Base-by-base conservation (phyloP, 805 yeast species). In the Tetrapisispora arboricola region DNA sequence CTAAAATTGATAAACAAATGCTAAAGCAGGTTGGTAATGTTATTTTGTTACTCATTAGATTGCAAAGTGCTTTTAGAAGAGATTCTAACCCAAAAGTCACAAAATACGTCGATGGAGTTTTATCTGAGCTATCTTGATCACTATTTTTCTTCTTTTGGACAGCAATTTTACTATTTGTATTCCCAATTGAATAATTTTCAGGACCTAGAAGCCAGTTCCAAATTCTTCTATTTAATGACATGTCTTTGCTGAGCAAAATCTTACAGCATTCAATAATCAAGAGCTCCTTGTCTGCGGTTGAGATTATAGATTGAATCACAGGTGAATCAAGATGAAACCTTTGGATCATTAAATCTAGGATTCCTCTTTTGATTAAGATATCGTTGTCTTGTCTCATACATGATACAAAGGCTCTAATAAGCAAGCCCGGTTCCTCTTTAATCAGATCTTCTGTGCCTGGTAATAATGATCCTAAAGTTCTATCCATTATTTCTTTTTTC, bases 161-260 rank as follows among this genome's bases (percentile, higher is more conserved):
- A 21, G 20, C 13, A 16, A 4, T 16, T 17, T 39, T 34, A 16
- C 21, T 15, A 27, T 25, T 6, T 19, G 10, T 22, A 15, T 13
- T 43, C 12, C 31, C 33, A 15, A 32, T 36, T 16, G 46, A 36
- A 10, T 44, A 40, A 4, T 42, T 43, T 2, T 51, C 25, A 1
- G 95, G 94, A 0, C 97, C 96, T 24, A 90, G 61, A 5, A 92
- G 65, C 94, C 96, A 92, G 44, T 73, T 79, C 96, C 97, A 88
- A 18, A 92, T 68, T 51, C 99, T 72, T 60, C 98, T 72, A 59
- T 92, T 92, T 44, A 92, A 70, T 9, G 96, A 86, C 96, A 92
- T 86, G 61, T 92, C 99, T 50, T 78, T 80, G 34, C 80, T 75
- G 34, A 87, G 64, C 3, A 92, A 80, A 0, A 90, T 78, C 10